Evolutionary conservation across 768 basidiomycete species (phyloP).

Genomic region (Collybiopsis confluens): DNA sequence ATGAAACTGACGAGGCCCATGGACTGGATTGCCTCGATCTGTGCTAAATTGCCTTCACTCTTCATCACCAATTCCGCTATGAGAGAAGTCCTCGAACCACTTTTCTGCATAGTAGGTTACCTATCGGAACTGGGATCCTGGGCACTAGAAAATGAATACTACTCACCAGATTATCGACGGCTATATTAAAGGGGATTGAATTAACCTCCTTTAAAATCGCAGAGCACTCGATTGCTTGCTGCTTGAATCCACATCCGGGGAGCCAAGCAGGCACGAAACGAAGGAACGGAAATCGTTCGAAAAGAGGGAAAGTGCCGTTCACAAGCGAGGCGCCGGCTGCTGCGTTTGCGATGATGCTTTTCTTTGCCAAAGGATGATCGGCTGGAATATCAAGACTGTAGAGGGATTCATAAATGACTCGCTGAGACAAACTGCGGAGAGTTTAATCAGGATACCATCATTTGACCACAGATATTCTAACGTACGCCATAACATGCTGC

Average conservation of each 20-base stretch:
- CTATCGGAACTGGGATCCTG: too few relatives aligned
- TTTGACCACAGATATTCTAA: background rate
- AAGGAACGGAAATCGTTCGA: background rate
- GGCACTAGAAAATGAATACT: too few relatives aligned
- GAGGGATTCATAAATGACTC: background rate
- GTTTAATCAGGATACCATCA: background rate
- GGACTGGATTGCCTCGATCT: background rate
- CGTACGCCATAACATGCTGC: background rate
- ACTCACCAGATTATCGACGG: background rate
- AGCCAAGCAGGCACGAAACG: slow-evolving; percentile 1
- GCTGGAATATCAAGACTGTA: background rate
- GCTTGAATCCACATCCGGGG: slow-evolving; percentile 15
- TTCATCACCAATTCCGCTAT: background rate
- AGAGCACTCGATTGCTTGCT: slow-evolving; percentile 21
- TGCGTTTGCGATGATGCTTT: background rate
- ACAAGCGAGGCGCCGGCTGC: background rate
- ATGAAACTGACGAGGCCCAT: background rate
- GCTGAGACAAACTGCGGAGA: background rate
- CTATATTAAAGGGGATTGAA: background rate
- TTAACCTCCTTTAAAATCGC: background rate
- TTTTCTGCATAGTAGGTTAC: background rate
- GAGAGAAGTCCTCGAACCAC: background rate
- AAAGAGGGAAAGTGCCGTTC: background rate
- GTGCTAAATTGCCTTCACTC: background rate
- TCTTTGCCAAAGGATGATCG: background rate